Evolutionary conservation across 352 stramenopile species (phyloP).

Genomic region (Pythium utonaiense): DNA sequence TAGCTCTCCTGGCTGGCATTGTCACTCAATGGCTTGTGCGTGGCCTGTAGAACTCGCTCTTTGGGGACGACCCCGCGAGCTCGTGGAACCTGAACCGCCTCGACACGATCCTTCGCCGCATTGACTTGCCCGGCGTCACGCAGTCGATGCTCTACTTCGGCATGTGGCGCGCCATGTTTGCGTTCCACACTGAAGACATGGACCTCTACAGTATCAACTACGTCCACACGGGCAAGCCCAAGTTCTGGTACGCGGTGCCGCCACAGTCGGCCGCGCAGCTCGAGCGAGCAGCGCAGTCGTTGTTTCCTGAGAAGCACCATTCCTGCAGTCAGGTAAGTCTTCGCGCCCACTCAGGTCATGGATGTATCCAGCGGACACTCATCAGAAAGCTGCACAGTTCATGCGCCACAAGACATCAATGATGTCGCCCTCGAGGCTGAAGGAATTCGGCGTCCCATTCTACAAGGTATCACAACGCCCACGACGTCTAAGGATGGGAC

Average conservation of each 20-base stretch:
- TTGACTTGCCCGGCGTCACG: conserved; percentile 84
- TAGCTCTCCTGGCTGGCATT: too few species aligned
- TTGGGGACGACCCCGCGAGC: conserved; percentile 56
- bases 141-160: conserved; percentile 93
- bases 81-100: conserved; percentile 89
- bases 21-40: neutral
- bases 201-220: conserved; percentile 95
- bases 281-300: conserved; percentile 77
- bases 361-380: too few species aligned
- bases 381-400: conserved; percentile 45
- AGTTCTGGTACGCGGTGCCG: conserved; percentile 92
- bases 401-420: conserved; percentile 93
- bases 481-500: too few species aligned
- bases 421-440: conserved; percentile 79
- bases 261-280: conserved; percentile 66
- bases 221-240: conserved; percentile 88
- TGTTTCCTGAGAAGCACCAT: conserved; percentile 87
- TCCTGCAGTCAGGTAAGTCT: conserved; percentile 58
- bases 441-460: conserved; percentile 82
- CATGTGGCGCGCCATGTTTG: conserved; percentile 93
- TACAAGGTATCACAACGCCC: conserved; percentile 33
- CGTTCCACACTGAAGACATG: conserved; percentile 93
- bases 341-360: too few species aligned
- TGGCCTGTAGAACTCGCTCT: conserved; percentile 63
- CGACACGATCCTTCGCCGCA: conserved; percentile 81